Base-by-base conservation (phyloP, 345 rosid species). In the Excoecaria cochinchinensis region DNA sequence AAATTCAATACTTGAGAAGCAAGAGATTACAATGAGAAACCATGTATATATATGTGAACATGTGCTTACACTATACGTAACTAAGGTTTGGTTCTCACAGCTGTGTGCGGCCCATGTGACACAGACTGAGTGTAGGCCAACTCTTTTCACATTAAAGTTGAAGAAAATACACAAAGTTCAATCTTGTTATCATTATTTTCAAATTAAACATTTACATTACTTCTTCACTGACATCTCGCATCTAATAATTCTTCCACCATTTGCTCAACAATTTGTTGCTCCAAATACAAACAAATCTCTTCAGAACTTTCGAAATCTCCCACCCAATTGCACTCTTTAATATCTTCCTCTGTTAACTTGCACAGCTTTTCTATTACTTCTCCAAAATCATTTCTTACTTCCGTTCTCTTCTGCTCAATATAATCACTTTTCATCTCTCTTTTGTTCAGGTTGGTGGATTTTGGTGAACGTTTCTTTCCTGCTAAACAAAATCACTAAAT, bases 231-330 rank as follows among this genome's bases (percentile, higher is more conserved):
- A 75, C 80, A 72, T 72, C 74, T 5, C 7, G 2, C 21, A 10
- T 51, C 82, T 22, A 50, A 72, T 12, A 89, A 82, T 75, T 89
- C 91, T 78, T 85, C 86, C 16, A 79, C 77, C 8, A 48, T 47
- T 68, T 81, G 76, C 14, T 36, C 15, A 46, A 84, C 82, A 67
- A 91, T 82, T 59, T 87, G 80, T 70, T 84, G 85, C 72, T 81
- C 94, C 61, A 89, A 67, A 15, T 85, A 89, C 38, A 56, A 57
- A 58, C 88, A 87, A 4, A 88, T 78, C 22, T 84, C 91, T 86
- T 89, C 87, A 71, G 67, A 79, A 75, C 78, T 84, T 66, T 80
- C 81, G 63, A 73, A 82, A 5, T 70, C 74, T 36, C 80, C 75
- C 31, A 57, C 67, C 97, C 90, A 91, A 67, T 82, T 80, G 1